Base-by-base conservation (phyloP, 176 grass and related monocot genomes). In the Carex kokanica region DNA sequence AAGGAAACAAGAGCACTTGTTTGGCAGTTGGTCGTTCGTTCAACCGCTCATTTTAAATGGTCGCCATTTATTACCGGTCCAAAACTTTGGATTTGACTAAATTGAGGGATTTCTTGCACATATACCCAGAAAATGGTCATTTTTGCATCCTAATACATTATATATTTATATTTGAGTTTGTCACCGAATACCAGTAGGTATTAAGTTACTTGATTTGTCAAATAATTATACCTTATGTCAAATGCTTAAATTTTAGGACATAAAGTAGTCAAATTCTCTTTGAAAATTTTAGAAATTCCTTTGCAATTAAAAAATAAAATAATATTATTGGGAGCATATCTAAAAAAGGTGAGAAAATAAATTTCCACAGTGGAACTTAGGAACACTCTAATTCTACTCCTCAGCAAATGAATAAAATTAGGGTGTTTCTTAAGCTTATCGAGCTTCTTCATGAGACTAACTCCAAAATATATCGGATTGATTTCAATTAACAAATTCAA, bases 31-130 rank as follows among this genome's bases (percentile, higher is more conserved):
- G 20, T 31, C 5, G 43, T n/a, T n/a, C n/a, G n/a, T 17, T 55
- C 72, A 54, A 75, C 47, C 72, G 59, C 79, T 82, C 79, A 27
- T 82, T 82, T 81, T 82, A 31, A 61, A 82, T 82, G 79, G 79
- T 65, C 60, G 13, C 60, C 38, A 52, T 82, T 82, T 82, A 45
- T 66, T 66, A 51, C 34, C 49, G 9, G 14, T 41, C 1, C 31
- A 47, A 81, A 47, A 14, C 29, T 41, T 79, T 17, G 17, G 8
- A 60, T 8, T 24, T 24, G 15, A 34, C 10, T 13, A 66, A 31
- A 65, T 23, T 64, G 20, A 65, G 61, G 58, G 36, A 17, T 62
- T 65, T 81, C 3, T 15, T 74, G 43, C 43, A 25, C 11, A 27
- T 74, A 74, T 16, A 74, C n/a, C 70, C 43, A 8, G 9, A 74